Conservation (phyloP, 1,284 basidiomycete genomes). For the Polyporus tsugae region DNA sequence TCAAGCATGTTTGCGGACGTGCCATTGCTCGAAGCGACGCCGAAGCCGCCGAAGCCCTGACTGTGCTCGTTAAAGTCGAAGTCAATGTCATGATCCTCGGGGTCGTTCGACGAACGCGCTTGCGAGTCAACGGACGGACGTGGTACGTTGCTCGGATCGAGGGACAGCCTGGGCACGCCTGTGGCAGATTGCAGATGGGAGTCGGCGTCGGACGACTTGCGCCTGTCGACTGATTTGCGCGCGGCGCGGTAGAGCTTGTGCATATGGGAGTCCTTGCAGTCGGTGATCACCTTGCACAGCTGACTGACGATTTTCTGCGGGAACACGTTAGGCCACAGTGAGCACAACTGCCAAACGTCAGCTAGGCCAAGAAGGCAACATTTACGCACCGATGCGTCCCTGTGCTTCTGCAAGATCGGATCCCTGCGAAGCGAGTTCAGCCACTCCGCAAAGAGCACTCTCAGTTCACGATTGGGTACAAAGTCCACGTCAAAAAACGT, state of each 20-base stretch:
- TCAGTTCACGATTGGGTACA: slow-evolving; percentile 79
- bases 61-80: slow-evolving; percentile 62
- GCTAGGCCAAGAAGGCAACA: too few species aligned
- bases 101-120: slow-evolving; percentile 45
- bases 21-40: slow-evolving; percentile 24
- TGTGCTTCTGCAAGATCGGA: slow-evolving; percentile 68
- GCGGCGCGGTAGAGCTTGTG: slow-evolving; percentile 41
- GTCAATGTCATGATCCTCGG: slow-evolving; percentile 76
- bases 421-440: slow-evolving; percentile 79
- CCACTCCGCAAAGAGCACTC: slow-evolving; percentile 77
- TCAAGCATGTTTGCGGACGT: slow-evolving; percentile 36
- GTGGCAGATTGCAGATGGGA: background rate
- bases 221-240: slow-evolving; percentile 31
- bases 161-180: slow-evolving; percentile 26
- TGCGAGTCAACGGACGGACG: slow-evolving; percentile 43
- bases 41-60: slow-evolving; percentile 28
- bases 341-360: background rate
- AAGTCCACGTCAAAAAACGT: slow-evolving; percentile 91
- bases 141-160: slow-evolving; percentile 41
- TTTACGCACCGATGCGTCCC: slow-evolving; percentile 72
- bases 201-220: slow-evolving; percentile 24
- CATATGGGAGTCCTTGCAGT: slow-evolving; percentile 76
- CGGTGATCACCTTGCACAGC: slow-evolving; percentile 81
- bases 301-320: slow-evolving; percentile 78
- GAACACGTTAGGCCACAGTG: background rate